A percentile compares a stretch with the other conserved stretches of the same genome.
Evolutionary conservation across 108 stramenopile species (phyloP).

Genomic region (Aurantiochytrium sp.): DNA sequence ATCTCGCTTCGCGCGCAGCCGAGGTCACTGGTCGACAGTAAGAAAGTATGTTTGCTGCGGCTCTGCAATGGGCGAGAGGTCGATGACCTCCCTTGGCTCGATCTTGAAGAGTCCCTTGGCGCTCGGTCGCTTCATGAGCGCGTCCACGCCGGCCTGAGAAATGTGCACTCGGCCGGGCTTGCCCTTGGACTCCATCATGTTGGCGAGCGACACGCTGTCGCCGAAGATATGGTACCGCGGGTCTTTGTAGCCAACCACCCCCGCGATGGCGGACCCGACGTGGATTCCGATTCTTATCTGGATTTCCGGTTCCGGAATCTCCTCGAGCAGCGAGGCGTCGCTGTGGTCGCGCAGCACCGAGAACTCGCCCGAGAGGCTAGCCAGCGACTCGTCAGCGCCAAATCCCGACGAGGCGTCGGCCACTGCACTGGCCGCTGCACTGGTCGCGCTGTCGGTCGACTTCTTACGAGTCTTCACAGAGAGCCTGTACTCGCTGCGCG

Average conservation of each 20-base stretch:
- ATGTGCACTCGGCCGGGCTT: conserved; percentile 34
- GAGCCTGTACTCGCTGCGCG: background rate
- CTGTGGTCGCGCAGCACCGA: background rate
- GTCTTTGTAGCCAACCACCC: conserved; percentile 54
- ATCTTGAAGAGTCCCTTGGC: background rate
- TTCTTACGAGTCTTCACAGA: too few species aligned
- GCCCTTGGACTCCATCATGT: conserved; percentile 36
- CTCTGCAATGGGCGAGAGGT: background rate
- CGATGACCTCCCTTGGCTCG: background rate
- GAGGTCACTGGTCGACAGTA: background rate
- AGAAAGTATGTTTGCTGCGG: conserved; percentile 20
- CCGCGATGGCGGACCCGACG: conserved; percentile 50
- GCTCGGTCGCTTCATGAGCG: background rate
- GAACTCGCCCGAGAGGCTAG: background rate
- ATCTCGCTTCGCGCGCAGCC: too few species aligned
- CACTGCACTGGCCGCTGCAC: too few species aligned
- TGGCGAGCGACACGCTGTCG: conserved; percentile 40
- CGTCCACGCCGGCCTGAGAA: background rate
- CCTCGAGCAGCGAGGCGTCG: background rate
- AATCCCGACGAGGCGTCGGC: too few species aligned
- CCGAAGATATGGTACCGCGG: conserved; percentile 61
- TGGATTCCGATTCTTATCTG: conserved; percentile 55
- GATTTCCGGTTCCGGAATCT: conserved; percentile 30
- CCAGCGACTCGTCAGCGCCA: background rate
- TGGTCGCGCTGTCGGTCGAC: too few species aligned